A percentile compares a stretch with the other conserved stretches of the same genome.
phyloP scores from a whole-genome alignment of 148 eudicot species.

The Fallopia convolvulus region DNA sequence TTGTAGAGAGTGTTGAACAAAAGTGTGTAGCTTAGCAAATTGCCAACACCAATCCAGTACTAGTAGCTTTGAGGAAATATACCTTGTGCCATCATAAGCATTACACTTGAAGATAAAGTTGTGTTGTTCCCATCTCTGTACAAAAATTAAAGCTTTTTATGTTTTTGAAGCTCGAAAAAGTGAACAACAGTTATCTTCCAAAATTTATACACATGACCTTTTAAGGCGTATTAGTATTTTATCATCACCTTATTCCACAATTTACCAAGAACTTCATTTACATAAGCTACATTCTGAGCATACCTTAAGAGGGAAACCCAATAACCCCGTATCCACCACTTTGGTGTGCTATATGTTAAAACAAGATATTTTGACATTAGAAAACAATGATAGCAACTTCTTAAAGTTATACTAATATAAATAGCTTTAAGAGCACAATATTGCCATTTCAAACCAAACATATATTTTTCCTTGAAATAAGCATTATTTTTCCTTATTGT shows the following conservation, averaged over 20 bases:
- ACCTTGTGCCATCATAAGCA: conserved; percentile 63
- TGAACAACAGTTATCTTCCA: neutral
- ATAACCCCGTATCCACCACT: conserved; percentile 91
- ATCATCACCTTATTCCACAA: conserved; percentile 75
- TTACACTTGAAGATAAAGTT: conserved; percentile 50
- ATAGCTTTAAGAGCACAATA: too few relatives aligned
- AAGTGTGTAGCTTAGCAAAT: conserved; percentile 68
- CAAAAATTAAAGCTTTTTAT: conserved; percentile 7
- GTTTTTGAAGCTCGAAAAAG: neutral
- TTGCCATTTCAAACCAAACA: too few relatives aligned
- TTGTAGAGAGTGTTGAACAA: conserved; percentile 77
- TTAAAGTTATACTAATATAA: too few relatives aligned
- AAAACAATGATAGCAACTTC: neutral
- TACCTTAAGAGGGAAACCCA: conserved; percentile 99
- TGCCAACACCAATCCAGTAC: conserved; percentile 97
- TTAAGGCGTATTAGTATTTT: neutral
- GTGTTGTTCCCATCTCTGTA: conserved; percentile 58
- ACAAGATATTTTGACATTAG: conserved; percentile 7
- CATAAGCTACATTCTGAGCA: conserved; percentile 96
- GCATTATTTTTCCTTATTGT: too few relatives aligned
- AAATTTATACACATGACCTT: too few relatives aligned
- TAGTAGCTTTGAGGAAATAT: conserved; percentile 78
- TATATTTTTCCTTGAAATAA: too few relatives aligned
- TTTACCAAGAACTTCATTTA: conserved; percentile 83
- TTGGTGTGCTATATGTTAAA: conserved; percentile 52